Evolutionary conservation across 202 grass and related monocot species (phyloP).

Genomic region (Elaeis oleifera): DNA sequence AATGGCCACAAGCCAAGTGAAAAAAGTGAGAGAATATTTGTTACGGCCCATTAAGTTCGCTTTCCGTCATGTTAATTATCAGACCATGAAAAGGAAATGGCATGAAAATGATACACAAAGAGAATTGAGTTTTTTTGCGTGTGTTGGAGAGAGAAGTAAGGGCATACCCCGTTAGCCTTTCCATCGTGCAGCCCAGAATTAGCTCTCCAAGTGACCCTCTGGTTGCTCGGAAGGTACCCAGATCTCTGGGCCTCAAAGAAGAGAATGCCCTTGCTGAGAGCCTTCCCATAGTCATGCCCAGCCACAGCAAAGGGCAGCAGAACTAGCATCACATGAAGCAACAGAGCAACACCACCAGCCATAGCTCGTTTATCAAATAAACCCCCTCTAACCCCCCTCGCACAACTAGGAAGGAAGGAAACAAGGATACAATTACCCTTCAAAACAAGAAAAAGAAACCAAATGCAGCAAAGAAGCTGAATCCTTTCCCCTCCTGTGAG

Average conservation of each 20-base stretch:
- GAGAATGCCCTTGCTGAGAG: slow-evolving; percentile 87
- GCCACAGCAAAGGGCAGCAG: slow-evolving; percentile 17
- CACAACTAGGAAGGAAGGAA: no score
- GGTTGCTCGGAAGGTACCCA: slow-evolving; percentile 47
- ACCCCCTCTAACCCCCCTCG: no score
- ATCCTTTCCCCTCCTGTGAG: no score
- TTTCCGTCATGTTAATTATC: no score
- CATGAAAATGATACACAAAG: not conserved
- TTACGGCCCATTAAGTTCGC: no score
- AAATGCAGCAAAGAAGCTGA: no score
- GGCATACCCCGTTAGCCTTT: slow-evolving; percentile 69
- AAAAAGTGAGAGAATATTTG: no score
- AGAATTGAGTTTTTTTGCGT: not conserved
- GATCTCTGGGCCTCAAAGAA: slow-evolving; percentile 92
- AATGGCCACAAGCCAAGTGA: not conserved
- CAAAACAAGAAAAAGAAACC: no score
- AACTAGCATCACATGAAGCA: slow-evolving; percentile 3
- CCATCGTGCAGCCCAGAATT: slow-evolving; percentile 76
- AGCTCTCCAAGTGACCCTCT: slow-evolving; percentile 61
- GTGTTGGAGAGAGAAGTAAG: not conserved
- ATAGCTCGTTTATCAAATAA: not conserved
- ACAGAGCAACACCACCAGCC: not conserved
- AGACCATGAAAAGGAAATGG: no score
- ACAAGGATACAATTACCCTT: no score
- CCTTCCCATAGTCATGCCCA: slow-evolving; percentile 63